phyloP scores from a whole-genome alignment of 1,139 yeast species.

The Taiozyma sp. region DNA sequence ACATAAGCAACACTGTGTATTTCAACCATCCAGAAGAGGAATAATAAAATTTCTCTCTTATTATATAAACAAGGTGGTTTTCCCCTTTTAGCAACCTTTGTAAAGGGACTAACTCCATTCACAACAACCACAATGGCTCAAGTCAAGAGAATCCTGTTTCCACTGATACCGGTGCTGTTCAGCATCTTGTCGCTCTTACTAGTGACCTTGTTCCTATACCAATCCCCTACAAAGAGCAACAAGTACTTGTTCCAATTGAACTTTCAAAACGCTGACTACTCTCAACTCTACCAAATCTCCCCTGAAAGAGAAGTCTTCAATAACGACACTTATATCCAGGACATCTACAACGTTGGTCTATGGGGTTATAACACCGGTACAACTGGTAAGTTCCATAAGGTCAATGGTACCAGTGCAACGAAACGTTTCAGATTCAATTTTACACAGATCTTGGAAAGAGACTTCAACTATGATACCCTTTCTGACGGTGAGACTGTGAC shows the following conservation, averaged over 20 bases:
- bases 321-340: background rate
- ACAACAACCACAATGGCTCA: slow-evolving; percentile 23
- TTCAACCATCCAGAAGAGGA: too few species aligned
- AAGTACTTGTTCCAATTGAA: background rate
- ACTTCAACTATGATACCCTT: background rate
- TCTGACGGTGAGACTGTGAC: background rate
- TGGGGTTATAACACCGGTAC: background rate
- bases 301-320: background rate
- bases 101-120: too few species aligned
- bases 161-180: background rate
- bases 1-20: too few species aligned
- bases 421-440: background rate
- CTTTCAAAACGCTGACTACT: background rate
- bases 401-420: background rate
- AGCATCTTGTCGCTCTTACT: background rate
- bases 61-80: too few species aligned
- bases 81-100: too few species aligned
- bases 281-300: background rate
- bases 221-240: background rate
- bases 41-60: too few species aligned
- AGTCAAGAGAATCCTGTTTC: slow-evolving; percentile 30
- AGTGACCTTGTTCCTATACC: background rate
- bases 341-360: background rate
- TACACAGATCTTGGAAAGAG: background rate
- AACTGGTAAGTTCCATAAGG: background rate